A percentile compares a stretch with the other conserved stretches of the same genome.
Evolutionary conservation across 306 rosid species (phyloP).

Genomic region (Dryas octopetala): DNA sequence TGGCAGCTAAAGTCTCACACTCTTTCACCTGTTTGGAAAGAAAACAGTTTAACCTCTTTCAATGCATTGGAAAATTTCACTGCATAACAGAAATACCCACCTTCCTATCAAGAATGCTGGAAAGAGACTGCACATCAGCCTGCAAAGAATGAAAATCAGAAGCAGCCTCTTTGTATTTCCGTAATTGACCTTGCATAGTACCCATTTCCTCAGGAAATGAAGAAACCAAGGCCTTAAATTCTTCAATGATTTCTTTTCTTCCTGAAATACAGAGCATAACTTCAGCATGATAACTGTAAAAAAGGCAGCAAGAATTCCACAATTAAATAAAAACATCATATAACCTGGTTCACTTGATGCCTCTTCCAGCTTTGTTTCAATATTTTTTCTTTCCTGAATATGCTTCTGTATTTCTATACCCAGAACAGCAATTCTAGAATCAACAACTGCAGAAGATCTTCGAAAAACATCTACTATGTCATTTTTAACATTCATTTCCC

Average conservation of each 20-base stretch:
- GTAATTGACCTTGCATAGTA: slow-evolving; percentile 76
- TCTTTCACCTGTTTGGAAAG: slow-evolving; percentile 60
- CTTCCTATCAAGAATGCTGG: slow-evolving; percentile 79
- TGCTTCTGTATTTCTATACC: slow-evolving; percentile 61
- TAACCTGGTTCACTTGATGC: slow-evolving; percentile 81
- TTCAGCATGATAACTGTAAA: slow-evolving; percentile 7
- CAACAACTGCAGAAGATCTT: slow-evolving; percentile 64
- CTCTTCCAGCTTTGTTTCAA: slow-evolving; percentile 70
- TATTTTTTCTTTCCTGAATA: slow-evolving; percentile 52
- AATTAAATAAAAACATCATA: slow-evolving; percentile 1
- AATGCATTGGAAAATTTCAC: slow-evolving; percentile 22
- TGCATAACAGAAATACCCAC: slow-evolving; percentile 40
- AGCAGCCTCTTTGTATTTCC: slow-evolving; percentile 82
- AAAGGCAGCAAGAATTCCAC: slow-evolving; percentile 9
- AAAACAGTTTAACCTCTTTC: slow-evolving; percentile 21
- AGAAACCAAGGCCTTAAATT: slow-evolving; percentile 80
- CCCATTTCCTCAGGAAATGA: slow-evolving; percentile 95
- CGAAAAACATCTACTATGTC: slow-evolving; percentile 68
- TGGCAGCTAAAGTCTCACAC: slow-evolving; percentile 51
- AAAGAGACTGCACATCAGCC: slow-evolving; percentile 78
- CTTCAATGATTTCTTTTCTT: slow-evolving; percentile 78
- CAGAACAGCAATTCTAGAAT: slow-evolving; percentile 60
- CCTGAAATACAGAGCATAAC: slow-evolving; percentile 54
- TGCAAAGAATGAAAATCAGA: slow-evolving; percentile 79
- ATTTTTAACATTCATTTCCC: slow-evolving; percentile 74